Evolutionary conservation across 2,329 filamentous ascomycete species (phyloP).

Genomic region (Venturia nashicola): DNA sequence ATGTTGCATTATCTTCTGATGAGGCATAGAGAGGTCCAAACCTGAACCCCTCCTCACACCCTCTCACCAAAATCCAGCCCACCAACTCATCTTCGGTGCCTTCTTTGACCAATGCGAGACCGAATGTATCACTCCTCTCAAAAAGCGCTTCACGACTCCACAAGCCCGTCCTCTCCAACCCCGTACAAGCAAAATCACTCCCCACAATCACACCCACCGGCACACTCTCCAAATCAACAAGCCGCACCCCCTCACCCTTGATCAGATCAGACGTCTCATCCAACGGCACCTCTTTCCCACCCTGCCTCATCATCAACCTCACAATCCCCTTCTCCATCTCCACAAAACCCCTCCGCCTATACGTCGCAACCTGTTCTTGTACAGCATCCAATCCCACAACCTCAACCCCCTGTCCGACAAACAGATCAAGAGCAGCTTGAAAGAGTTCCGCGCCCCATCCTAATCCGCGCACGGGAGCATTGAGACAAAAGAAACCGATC

Average conservation of each 20-base stretch:
- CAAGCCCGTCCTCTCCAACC: conserved; percentile 19
- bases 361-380: conserved; percentile 23
- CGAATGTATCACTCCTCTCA: conserved; percentile 18
- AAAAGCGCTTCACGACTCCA: conserved; percentile 21
- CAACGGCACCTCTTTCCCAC: conserved; percentile 13
- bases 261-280: conserved; percentile 10
- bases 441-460: conserved; percentile 23
- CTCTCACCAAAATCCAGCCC: conserved; percentile 21
- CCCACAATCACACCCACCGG: conserved; percentile 15
- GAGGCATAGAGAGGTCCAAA: conserved; percentile 26
- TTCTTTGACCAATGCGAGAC: conserved; percentile 15
- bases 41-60: conserved; percentile 20
- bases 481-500: conserved; percentile 26
- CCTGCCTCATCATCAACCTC: conserved; percentile 17
- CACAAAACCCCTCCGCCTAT: conserved; percentile 22
- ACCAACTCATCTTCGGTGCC: conserved; percentile 12
- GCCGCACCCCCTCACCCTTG: conserved; percentile 10
- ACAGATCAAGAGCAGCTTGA: conserved; percentile 17
- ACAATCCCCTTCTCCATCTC: conserved; percentile 18
- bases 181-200: conserved; percentile 20
- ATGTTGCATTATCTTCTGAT: conserved; percentile 15
- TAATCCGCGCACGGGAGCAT: conserved; percentile 18
- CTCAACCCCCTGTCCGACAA: conserved; percentile 13
- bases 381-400: conserved; percentile 26
- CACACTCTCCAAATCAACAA: conserved; percentile 17